Conservation (phyloP, 495 filamentous ascomycete genomes). For the Neurospora discreta region DNA sequence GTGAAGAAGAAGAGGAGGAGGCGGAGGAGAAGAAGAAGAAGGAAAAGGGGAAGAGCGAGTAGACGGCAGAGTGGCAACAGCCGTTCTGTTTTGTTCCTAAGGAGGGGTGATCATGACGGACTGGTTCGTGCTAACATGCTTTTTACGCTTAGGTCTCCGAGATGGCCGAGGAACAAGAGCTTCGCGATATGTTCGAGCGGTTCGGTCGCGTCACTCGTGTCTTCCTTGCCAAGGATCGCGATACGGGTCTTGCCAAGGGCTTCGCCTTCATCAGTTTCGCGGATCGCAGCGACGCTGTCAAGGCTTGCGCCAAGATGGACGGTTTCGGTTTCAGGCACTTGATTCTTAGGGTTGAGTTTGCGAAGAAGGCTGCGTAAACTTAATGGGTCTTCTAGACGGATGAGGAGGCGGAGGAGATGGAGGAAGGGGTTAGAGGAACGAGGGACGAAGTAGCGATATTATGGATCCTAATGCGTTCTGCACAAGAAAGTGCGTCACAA, state of each 20-base stretch:
- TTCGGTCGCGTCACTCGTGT: constrained; percentile 95
- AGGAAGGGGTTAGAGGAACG: not conserved
- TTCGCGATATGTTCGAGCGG: constrained; percentile 94
- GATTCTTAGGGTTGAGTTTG: constrained; percentile 84
- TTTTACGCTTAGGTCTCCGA: constrained; percentile 64
- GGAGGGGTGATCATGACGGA: not conserved
- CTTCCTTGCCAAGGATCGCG: constrained; percentile 93
- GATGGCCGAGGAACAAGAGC: constrained; percentile 87
- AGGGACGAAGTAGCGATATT: not conserved
- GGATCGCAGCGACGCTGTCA: constrained; percentile 76
- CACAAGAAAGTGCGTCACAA: not conserved
- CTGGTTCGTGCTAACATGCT: constrained; percentile 6
- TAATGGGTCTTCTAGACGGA: not conserved
- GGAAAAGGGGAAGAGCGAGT: not conserved
- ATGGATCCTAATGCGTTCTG: not conserved
- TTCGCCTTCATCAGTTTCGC: constrained; percentile 97
- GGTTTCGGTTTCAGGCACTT: constrained; percentile 89
- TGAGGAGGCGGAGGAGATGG: not conserved
- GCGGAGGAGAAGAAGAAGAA: not conserved
- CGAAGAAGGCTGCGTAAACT: constrained; percentile 55
- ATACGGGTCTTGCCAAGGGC: constrained; percentile 88
- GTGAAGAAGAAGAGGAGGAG: not conserved
- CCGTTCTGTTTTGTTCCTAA: not conserved
- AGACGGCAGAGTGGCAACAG: not conserved
- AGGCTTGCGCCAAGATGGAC: constrained; percentile 95